Evolutionary conservation across 1,284 basidiomycete genomes (phyloP).

Genomic region (Sporisorium exsertum): DNA sequence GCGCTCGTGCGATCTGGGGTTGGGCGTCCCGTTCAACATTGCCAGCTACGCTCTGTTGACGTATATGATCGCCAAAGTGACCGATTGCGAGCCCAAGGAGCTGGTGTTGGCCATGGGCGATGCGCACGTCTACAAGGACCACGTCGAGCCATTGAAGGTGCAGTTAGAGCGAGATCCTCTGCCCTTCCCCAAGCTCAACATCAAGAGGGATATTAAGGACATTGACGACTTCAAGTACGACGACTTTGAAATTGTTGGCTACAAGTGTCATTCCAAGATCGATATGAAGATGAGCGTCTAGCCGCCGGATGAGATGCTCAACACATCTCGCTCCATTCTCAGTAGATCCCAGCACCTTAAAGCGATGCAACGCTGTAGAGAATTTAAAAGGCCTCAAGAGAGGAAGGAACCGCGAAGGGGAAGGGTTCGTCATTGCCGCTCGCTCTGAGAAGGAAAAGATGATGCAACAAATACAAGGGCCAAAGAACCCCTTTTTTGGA

Average conservation of each 20-base stretch:
- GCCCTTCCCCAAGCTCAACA: constrained; percentile 84
- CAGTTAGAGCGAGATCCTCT: constrained; percentile 85
- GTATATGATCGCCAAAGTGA: constrained; percentile 94
- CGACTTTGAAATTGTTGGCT: constrained; percentile 88
- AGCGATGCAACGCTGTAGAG: background rate
- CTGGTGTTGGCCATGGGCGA: constrained; percentile 92
- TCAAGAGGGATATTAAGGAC: constrained; percentile 75
- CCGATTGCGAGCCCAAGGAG: constrained; percentile 85
- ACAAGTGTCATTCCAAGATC: constrained; percentile 85
- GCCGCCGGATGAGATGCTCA: constrained; percentile 1
- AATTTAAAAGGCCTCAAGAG: background rate
- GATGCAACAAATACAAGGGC: constrained; percentile 22
- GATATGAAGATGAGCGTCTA: constrained; percentile 98
- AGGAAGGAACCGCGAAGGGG: constrained; percentile 5
- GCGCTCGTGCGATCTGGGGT: constrained; percentile 93
- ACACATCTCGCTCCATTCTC: background rate
- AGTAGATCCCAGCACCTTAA: background rate
- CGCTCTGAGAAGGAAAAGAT: background rate
- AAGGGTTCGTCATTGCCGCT: constrained; percentile 19
- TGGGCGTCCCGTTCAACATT: constrained; percentile 95
- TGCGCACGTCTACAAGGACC: constrained; percentile 94
- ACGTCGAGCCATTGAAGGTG: constrained; percentile 83
- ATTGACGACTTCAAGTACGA: constrained; percentile 86
- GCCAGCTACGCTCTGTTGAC: constrained; percentile 96
- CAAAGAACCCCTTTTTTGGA: constrained; percentile 22